Evolutionary conservation across 2,329 filamentous ascomycete genomes (phyloP).

Genomic region (Sporothrix pallida): DNA sequence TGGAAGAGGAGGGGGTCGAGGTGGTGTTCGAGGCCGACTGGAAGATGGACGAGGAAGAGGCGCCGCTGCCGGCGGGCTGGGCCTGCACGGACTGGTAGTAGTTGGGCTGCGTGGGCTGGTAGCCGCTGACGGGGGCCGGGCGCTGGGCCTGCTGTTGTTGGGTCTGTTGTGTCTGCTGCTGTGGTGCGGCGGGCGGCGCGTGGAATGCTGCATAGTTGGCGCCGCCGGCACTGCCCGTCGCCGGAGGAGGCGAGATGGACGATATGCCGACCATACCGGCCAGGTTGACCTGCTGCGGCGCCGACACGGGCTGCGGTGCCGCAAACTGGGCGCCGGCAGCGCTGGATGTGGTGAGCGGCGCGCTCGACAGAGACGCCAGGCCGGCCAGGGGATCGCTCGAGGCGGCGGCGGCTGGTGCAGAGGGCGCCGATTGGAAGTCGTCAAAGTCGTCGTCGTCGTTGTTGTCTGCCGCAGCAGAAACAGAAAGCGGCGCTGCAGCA

Average conservation of each 20-base stretch:
- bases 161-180: slow-evolving; percentile 45
- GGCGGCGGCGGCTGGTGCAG: slow-evolving; percentile 45
- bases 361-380: slow-evolving; percentile 51
- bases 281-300: slow-evolving; percentile 77
- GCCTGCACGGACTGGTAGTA: slow-evolving; percentile 85
- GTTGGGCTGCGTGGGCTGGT: slow-evolving; percentile 82
- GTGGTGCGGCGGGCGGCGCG: slow-evolving; percentile 50
- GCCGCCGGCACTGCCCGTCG: slow-evolving; percentile 57
- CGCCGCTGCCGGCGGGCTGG: slow-evolving; percentile 17
- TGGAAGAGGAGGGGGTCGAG: slow-evolving; percentile 30
- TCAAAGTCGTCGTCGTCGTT: slow-evolving; percentile 93
- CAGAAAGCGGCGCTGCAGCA: slow-evolving; percentile 54
- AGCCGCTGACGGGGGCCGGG: slow-evolving; percentile 57
- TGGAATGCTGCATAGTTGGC: slow-evolving; percentile 70
- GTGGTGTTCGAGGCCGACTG: slow-evolving; percentile 23
- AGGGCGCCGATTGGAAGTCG: slow-evolving; percentile 89
- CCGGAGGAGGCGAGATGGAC: slow-evolving; percentile 77
- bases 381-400: slow-evolving; percentile 44
- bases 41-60: slow-evolving; percentile 35
- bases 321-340: slow-evolving; percentile 72
- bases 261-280: slow-evolving; percentile 80
- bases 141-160: slow-evolving; percentile 54
- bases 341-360: slow-evolving; percentile 57
- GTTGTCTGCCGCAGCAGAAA: slow-evolving; percentile 55
- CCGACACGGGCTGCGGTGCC: slow-evolving; percentile 83